Evolutionary conservation across 257 asterid genomes (phyloP).

Genomic region (Solanum piurae): DNA sequence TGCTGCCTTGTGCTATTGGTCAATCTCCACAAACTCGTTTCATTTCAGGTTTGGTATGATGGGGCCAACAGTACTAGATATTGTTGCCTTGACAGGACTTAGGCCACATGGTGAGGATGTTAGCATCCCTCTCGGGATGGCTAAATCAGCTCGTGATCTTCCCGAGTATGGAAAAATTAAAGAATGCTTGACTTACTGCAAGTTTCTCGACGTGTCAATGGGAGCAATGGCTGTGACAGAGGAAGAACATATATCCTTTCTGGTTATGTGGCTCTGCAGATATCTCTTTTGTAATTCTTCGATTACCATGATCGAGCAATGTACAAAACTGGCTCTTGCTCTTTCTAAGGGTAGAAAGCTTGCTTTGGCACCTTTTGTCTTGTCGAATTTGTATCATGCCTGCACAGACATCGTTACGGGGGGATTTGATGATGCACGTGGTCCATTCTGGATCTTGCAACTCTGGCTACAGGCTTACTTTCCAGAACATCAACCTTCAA

Average conservation of each 20-base stretch:
- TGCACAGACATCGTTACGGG: background rate
- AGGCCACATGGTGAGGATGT: constrained; percentile 6
- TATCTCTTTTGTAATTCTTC: background rate
- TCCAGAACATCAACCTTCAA: background rate
- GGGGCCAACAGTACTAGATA: constrained; percentile 4
- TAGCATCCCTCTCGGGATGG: background rate
- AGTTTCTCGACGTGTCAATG: constrained; percentile 4
- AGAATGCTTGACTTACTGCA: background rate
- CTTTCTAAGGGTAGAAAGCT: constrained; percentile 4
- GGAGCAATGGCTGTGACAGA: background rate
- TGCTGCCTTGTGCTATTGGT: constrained; percentile 10
- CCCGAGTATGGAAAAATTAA: background rate
- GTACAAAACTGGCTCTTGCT: background rate
- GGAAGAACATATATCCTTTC: constrained; percentile 5
- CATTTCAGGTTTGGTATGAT: constrained; percentile 11
- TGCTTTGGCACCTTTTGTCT: constrained; percentile 1
- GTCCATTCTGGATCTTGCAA: constrained; percentile 3
- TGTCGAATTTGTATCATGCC: background rate
- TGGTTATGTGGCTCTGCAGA: constrained; percentile 6
- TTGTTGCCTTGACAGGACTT: constrained; percentile 8
- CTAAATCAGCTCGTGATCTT: background rate
- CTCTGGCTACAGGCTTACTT: constrained; percentile 6
- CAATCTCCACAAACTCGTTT: constrained; percentile 1
- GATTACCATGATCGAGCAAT: background rate
- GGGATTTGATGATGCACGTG: background rate